Evolutionary conservation across 2,329 filamentous ascomycete species (phyloP).

Genomic region (Aureobasidium pullulans): DNA sequence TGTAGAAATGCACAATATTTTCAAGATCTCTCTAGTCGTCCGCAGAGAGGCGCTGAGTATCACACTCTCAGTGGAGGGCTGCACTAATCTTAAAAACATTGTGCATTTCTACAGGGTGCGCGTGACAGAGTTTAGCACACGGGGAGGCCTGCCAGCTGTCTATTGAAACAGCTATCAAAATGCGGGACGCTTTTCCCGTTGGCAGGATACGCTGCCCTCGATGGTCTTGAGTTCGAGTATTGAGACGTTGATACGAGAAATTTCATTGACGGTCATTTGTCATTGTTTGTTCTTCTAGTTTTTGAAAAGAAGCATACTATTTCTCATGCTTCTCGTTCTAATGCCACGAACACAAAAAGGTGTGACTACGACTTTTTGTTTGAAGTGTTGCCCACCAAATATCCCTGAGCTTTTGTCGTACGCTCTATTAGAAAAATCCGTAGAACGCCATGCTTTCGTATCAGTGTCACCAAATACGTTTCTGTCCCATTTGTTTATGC

Average conservation of each 20-base stretch:
- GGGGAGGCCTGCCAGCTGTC: too few species aligned
- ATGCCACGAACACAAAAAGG: neutral
- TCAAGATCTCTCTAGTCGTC: too few species aligned
- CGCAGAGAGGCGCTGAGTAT: too few species aligned
- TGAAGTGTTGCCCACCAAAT: neutral
- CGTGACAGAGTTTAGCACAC: too few species aligned
- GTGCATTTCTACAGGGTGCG: too few species aligned
- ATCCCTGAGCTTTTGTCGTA: neutral
- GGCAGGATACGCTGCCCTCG: too few species aligned
- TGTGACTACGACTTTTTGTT: neutral
- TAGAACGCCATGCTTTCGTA: slow-evolving; percentile 15
- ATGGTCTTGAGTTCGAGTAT: neutral
- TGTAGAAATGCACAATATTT: too few species aligned
- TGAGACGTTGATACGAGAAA: neutral
- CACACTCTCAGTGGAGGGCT: too few species aligned
- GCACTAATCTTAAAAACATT: too few species aligned
- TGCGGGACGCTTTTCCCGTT: too few species aligned
- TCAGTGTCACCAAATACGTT: neutral
- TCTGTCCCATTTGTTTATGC: slow-evolving; percentile 31
- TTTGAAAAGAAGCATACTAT: neutral
- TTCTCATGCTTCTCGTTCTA: neutral
- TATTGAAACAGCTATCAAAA: too few species aligned
- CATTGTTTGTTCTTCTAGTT: neutral
- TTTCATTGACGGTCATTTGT: neutral
- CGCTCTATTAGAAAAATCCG: slow-evolving; percentile 3